phyloP scores from a whole-genome alignment of 2,329 filamentous ascomycete species.

The Ascochyta rabiei region DNA sequence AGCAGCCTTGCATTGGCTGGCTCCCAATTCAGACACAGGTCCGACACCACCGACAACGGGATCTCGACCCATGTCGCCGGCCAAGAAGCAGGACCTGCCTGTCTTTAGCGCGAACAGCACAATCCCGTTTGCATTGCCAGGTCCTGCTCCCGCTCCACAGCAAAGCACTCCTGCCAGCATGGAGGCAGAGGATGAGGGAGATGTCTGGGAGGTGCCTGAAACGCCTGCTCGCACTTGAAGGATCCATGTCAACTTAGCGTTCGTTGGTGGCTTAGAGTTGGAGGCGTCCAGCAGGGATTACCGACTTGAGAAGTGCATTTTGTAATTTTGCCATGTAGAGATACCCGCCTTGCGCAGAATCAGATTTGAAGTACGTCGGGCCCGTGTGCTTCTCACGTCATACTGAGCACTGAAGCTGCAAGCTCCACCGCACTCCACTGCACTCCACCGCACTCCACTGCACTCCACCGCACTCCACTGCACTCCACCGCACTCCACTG shows the following conservation, averaged over 20 bases:
- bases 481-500: too few relatives aligned
- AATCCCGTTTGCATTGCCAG: conserved; percentile 42
- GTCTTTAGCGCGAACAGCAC: conserved; percentile 53
- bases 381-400: not conserved
- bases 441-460: too few relatives aligned
- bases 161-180: conserved; percentile 1
- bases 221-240: conserved; percentile 42
- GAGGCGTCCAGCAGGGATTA: conserved; percentile 1
- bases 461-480: too few relatives aligned
- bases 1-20: conserved; percentile 40
- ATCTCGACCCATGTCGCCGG: conserved; percentile 32
- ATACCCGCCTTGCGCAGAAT: conserved; percentile 14
- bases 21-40: conserved; percentile 33
- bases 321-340: conserved; percentile 9
- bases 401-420: not conserved
- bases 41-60: conserved; percentile 8
- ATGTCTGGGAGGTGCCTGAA: conserved; percentile 56
- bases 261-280: conserved; percentile 9
- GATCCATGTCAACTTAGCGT: conserved; percentile 4
- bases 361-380: not conserved
- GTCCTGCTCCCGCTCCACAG: not conserved
- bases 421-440: not conserved
- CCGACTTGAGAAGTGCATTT: not conserved
- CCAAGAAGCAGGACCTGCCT: conserved; percentile 53
- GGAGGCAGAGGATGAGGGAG: conserved; percentile 17